These are phyloP conservation scores for Lanmaoa pseudosensibilis DNA, from an alignment of 768 basidiomycete species.

Conservation along the genomic window DNA sequence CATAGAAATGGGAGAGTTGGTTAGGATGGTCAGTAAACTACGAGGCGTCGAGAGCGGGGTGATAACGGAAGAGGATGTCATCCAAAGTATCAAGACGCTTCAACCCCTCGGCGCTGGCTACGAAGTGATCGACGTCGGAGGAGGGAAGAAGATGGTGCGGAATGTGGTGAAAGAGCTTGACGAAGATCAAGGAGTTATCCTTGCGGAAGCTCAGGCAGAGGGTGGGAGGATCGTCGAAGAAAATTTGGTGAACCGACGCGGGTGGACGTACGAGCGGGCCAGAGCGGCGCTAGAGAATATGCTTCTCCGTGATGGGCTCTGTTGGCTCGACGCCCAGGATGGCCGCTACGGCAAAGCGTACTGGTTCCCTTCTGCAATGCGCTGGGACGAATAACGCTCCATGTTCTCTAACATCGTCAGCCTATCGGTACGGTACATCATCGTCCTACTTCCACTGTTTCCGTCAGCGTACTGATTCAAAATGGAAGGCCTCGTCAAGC, in stretches of 20 bases:
- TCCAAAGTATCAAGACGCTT: slow-evolving; percentile 81
- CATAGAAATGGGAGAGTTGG: slow-evolving; percentile 83
- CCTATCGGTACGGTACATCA: background rate
- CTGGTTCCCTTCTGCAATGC: slow-evolving; percentile 88
- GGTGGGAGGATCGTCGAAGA: slow-evolving; percentile 72
- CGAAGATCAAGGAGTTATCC: slow-evolving; percentile 80
- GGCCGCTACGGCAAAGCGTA: slow-evolving; percentile 63
- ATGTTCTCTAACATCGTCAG: background rate
- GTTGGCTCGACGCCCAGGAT: slow-evolving; percentile 94
- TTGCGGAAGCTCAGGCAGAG: slow-evolving; percentile 67
- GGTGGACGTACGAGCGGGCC: slow-evolving; percentile 81
- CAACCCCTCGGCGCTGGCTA: slow-evolving; percentile 92
- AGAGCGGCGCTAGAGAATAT: slow-evolving; percentile 83
- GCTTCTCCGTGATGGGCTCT: slow-evolving; percentile 85
- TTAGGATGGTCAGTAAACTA: slow-evolving; percentile 74
- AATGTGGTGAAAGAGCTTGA: slow-evolving; percentile 91
- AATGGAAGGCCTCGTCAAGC: no score
- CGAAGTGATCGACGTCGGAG: slow-evolving; percentile 73
- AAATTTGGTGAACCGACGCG: slow-evolving; percentile 54
- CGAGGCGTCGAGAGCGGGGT: slow-evolving; percentile 65
- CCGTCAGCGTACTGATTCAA: no score
- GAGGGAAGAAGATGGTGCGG: slow-evolving; percentile 73
- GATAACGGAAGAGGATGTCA: slow-evolving; percentile 84
- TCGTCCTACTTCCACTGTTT: background rate
- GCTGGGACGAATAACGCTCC: slow-evolving; percentile 62